phyloP scores from a whole-genome alignment of 164 flowering plant species.

The Santalum album region DNA sequence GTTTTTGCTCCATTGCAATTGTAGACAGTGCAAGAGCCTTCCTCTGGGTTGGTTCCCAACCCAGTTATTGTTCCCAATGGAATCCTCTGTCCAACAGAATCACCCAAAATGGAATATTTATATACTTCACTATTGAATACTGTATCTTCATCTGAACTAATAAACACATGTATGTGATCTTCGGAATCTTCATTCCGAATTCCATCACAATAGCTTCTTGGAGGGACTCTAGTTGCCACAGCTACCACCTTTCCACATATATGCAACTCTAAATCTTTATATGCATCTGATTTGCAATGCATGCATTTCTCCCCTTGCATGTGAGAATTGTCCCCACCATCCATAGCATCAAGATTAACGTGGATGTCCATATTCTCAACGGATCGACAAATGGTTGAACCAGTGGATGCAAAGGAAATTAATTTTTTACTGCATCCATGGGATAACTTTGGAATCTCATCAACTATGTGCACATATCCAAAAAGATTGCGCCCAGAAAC shows the following conservation, averaged over 20 bases:
- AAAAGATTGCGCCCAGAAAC: constrained; percentile 90
- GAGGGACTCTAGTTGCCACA: constrained; percentile 62
- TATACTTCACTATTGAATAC: constrained; percentile 6
- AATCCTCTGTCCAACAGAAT: constrained; percentile 28
- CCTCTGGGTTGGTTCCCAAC: constrained; percentile 65
- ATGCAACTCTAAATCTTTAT: constrained; percentile 72
- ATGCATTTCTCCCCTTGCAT: constrained; percentile 8
- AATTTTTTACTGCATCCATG: constrained; percentile 24
- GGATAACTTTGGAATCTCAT: constrained; percentile 39
- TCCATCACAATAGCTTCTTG: constrained; percentile 28
- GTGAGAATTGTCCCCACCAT: constrained; percentile 11
- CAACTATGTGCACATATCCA: constrained; percentile 60
- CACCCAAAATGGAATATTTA: constrained; percentile 9
- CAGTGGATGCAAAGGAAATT: constrained; percentile 20
- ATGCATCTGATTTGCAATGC: constrained; percentile 43
- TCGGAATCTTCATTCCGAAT: constrained; percentile 35
- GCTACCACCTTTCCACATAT: constrained; percentile 71
- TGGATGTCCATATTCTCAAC: constrained; percentile 12
- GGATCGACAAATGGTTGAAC: constrained; percentile 13
- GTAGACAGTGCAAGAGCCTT: constrained; percentile 72
- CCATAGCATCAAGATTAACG: constrained; percentile 12
- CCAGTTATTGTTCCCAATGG: constrained; percentile 66
- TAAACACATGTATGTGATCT: constrained; percentile 75
- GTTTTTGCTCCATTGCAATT: constrained; percentile 56
- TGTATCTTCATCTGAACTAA: constrained; percentile 30